phyloP scores from a whole-genome alignment of 1,284 basidiomycete species.

The Cutaneotrichosporon sp. region DNA sequence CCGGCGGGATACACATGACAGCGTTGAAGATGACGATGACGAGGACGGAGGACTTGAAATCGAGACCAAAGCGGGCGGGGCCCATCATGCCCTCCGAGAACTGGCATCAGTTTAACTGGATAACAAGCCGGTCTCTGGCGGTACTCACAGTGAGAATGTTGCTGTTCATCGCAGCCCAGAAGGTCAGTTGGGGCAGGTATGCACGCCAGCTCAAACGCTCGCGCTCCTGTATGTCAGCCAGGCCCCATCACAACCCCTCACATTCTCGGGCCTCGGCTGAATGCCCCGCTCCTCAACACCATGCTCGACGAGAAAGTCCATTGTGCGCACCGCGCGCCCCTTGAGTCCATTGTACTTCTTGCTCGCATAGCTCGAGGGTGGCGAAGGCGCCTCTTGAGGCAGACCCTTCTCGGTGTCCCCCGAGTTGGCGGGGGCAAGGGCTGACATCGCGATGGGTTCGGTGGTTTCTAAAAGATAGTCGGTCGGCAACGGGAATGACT shows the following conservation, averaged over 20 bases:
- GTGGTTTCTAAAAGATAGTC: no score
- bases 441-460: no score
- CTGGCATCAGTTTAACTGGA: conserved; percentile 5
- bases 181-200: conserved; percentile 39
- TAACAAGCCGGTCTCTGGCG: no score
- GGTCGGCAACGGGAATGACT: no score
- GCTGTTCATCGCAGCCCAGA: conserved; percentile 45
- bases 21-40: conserved; percentile 38
- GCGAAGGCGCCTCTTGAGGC: background rate
- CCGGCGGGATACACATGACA: conserved; percentile 30
- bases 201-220: conserved; percentile 22
- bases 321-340: conserved; percentile 10
- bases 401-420: background rate
- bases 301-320: conserved; percentile 39
- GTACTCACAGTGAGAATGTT: conserved; percentile 43
- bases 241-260: conserved; percentile 17
- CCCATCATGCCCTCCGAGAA: conserved; percentile 46
- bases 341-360: conserved; percentile 1
- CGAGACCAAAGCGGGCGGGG: conserved; percentile 36
- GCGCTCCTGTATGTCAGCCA: conserved; percentile 15
- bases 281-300: conserved; percentile 46
- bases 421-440: background rate
- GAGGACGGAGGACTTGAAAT: conserved; percentile 28
- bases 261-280: conserved; percentile 39
- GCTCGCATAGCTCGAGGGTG: background rate